A percentile compares a stretch with the other conserved stretches of the same genome.
Conservation (phyloP, 2,329 filamentous ascomycete species). For the Epichloe elymi region DNA sequence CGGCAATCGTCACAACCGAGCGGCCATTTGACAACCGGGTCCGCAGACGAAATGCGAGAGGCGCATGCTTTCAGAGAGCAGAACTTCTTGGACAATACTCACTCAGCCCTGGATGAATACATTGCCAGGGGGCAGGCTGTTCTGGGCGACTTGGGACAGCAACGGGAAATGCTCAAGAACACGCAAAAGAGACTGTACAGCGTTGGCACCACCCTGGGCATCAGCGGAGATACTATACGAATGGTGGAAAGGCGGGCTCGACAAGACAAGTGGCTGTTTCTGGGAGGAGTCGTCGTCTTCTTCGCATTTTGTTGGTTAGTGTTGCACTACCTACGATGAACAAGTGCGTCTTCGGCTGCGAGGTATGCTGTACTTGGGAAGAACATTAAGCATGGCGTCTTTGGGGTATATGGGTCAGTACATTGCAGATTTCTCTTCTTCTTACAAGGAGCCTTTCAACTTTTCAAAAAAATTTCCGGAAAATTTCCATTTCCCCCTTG, state of each 20-base stretch:
- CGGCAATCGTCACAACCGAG: slow-evolving; percentile 27
- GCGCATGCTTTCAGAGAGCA: slow-evolving; percentile 79
- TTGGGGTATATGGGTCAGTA: slow-evolving; percentile 7
- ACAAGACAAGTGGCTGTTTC: slow-evolving; percentile 98
- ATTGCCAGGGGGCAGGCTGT: slow-evolving; percentile 84
- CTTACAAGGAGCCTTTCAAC: neutral
- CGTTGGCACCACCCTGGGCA: slow-evolving; percentile 83
- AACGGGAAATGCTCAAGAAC: slow-evolving; percentile 88
- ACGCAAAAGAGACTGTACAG: slow-evolving; percentile 85
- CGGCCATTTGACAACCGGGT: slow-evolving; percentile 24
- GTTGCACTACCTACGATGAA: slow-evolving; percentile 61
- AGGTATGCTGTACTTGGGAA: neutral
- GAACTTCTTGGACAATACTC: slow-evolving; percentile 70
- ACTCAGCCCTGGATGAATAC: slow-evolving; percentile 83
- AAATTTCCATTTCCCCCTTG: neutral
- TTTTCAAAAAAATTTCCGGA: neutral
- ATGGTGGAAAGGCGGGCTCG: slow-evolving; percentile 87
- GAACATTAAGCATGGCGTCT: slow-evolving; percentile 8
- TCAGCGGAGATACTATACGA: slow-evolving; percentile 90
- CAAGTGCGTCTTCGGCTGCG: neutral
- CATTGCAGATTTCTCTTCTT: slow-evolving; percentile 4
- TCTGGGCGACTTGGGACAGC: slow-evolving; percentile 73
- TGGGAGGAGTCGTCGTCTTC: slow-evolving; percentile 73
- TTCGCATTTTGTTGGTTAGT: slow-evolving; percentile 87
- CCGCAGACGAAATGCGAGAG: slow-evolving; percentile 58